phyloP scores from a whole-genome alignment of 2,329 filamentous ascomycete genomes.

The Hypoxylon sp. region DNA sequence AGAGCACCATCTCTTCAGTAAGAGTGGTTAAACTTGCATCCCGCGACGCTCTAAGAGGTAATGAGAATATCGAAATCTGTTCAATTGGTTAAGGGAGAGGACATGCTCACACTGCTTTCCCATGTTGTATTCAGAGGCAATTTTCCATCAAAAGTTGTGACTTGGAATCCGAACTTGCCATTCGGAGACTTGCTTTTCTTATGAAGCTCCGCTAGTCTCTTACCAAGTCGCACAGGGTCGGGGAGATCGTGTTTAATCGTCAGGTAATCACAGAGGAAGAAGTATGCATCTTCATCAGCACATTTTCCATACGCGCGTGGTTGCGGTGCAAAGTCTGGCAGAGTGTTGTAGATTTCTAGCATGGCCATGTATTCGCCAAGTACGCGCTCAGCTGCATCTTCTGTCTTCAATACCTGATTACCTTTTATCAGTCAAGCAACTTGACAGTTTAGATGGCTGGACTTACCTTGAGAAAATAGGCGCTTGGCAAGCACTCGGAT shows the following conservation, averaged over 20 bases:
- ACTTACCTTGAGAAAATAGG: slow-evolving; percentile 32
- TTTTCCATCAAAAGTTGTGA: slow-evolving; percentile 38
- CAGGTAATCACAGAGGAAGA: slow-evolving; percentile 39
- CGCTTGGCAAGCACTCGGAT: slow-evolving; percentile 2
- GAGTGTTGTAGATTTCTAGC: slow-evolving; percentile 26
- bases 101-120: slow-evolving; percentile 28
- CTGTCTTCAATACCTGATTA: slow-evolving; percentile 9
- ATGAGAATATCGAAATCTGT: no score
- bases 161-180: slow-evolving; percentile 39
- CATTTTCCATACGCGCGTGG: slow-evolving; percentile 26
- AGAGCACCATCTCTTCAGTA: no score
- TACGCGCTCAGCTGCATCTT: slow-evolving; percentile 29
- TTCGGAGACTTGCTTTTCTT: slow-evolving; percentile 41
- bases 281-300: slow-evolving; percentile 21
- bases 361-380: slow-evolving; percentile 33
- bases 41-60: no score
- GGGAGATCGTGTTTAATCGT: slow-evolving; percentile 20
- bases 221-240: slow-evolving; percentile 33
- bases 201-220: slow-evolving; percentile 42
- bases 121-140: slow-evolving; percentile 25
- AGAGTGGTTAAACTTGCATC: background rate
- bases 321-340: slow-evolving; percentile 28
- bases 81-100: background rate
- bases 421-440: no score
- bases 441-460: background rate